Conservation (phyloP, 306 rosid genomes). For the Rosa persica region DNA sequence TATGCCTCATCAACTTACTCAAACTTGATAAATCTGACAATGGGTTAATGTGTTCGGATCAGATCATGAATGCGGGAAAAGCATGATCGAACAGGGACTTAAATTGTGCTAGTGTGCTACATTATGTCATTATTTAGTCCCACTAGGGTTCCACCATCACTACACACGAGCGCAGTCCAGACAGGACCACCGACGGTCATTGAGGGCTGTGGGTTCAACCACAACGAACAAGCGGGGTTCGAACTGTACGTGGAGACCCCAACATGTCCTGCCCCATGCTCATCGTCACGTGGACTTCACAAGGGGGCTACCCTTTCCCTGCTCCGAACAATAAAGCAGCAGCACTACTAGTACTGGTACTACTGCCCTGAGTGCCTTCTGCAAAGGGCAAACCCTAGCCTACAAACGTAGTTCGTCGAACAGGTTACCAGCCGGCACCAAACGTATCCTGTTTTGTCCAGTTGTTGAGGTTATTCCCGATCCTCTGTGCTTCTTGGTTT, state of each 20-base stretch:
- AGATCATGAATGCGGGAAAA: slow-evolving; percentile 4
- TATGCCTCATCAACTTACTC: not conserved
- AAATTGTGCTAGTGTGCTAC: too few relatives aligned
- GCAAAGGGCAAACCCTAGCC: slow-evolving; percentile 7
- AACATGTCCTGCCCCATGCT: slow-evolving; percentile 11
- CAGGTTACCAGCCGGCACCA: slow-evolving; percentile 22
- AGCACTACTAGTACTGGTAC: not conserved
- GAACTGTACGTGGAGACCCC: not conserved
- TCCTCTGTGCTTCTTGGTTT: slow-evolving; percentile 16
- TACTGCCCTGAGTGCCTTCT: not conserved
- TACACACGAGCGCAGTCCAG: slow-evolving; percentile 22
- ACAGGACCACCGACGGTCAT: slow-evolving; percentile 11
- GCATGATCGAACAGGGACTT: not conserved
- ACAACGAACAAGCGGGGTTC: slow-evolving; percentile 3
- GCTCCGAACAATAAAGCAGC: not conserved
- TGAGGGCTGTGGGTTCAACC: slow-evolving; percentile 11
- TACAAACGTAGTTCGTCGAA: not conserved
- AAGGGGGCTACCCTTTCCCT: not conserved
- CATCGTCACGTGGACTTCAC: slow-evolving; percentile 32
- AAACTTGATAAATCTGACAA: not conserved
- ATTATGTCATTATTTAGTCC: not conserved
- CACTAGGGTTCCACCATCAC: slow-evolving; percentile 18
- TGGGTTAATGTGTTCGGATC: not conserved
- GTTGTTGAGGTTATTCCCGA: slow-evolving; percentile 4
- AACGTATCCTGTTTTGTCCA: slow-evolving; percentile 41